Percentiles rank a stretch among this genome's conserved stretches.
Conservation (phyloP, 345 rosid genomes). For the Cardiospermum halicacabum region DNA sequence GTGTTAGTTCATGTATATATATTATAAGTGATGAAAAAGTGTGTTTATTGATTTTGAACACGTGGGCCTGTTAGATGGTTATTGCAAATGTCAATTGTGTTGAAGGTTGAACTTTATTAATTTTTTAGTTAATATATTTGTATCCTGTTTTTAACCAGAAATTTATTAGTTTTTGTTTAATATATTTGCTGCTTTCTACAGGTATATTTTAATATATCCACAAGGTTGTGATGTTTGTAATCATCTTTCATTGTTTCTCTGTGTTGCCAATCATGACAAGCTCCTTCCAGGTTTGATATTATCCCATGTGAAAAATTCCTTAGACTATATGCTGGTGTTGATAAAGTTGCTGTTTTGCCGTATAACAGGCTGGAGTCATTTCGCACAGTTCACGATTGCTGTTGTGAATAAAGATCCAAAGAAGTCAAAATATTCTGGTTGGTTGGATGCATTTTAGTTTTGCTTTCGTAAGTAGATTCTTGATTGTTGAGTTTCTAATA, state of each 20-base stretch:
- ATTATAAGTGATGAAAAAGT: not conserved
- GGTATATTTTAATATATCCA: constrained; percentile 91
- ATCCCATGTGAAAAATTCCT: not conserved
- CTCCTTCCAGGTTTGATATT: constrained; percentile 81
- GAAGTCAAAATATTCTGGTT: constrained; percentile 90
- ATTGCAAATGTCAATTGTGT: not conserved
- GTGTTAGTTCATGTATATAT: not conserved
- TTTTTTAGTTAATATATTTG: constrained; percentile 10
- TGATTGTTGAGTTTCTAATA: constrained; percentile 22
- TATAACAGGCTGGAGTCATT: constrained; percentile 89
- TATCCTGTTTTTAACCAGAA: too few relatives aligned
- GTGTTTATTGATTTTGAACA: not conserved
- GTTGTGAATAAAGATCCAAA: constrained; percentile 82
- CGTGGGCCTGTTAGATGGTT: not conserved
- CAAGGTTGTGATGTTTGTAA: constrained; percentile 89
- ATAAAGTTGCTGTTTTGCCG: constrained; percentile 7
- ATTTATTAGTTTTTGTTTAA: constrained; percentile 13
- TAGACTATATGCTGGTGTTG: constrained; percentile 2
- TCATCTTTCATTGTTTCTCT: constrained; percentile 87
- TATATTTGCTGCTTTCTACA: constrained; percentile 25
- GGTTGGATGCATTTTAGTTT: constrained; percentile 21
- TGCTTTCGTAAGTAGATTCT: not conserved
- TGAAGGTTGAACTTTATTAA: not conserved
- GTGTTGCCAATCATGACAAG: constrained; percentile 86
- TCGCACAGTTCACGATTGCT: constrained; percentile 94